Base-by-base conservation (phyloP, 192 early-diverging fungal species). In the Entomortierella parvispora region DNA sequence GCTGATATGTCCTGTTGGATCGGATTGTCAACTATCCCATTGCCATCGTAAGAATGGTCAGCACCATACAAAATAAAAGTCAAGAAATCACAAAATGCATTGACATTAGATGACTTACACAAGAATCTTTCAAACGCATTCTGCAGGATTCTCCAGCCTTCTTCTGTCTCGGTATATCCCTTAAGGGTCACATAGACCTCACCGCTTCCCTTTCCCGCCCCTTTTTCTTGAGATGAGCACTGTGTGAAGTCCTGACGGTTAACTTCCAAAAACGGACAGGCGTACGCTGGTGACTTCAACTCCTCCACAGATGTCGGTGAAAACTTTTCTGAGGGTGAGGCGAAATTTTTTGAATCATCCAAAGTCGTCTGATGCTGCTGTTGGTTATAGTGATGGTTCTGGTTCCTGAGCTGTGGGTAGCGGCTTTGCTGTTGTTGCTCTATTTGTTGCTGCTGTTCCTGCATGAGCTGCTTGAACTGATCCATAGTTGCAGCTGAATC, bases 121-220 rank as follows among this genome's bases (percentile, higher is more conserved):
- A 77, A 32, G 55, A 68, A 68, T 31, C 31, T 52, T 22, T 77
- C 74, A 2, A 77, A 33, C 1, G 61, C 65, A 26, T 22, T 52
- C 29, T 77, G 74, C 15, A 68, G 32, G 11, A 56, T 31, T 42
- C 42, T 68, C 74, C 74, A 77, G 20, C 52, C 74, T 23, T 77
- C 74, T 17, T 77, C 74, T 1, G 74, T 68, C 49, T 77, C 74
- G 10, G 74, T 68, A 26, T 77, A 77, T 11, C 74, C 74, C 43
- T 62, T 77, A 22, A 77, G 37, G 7, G 54, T 55, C 8, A 77
- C 49, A 42, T 42, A 52, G 2, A 40, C n/a, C 46, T 57, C 45
- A 4, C 28, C 59, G 11, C n/a, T 6, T 0, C 17, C 53, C 28
- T 58, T 60, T 0, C 33, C 43, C 12, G 49, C 34, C 2, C 58